A percentile compares a stretch with the other conserved stretches of the same genome.
Conservation (phyloP, 169 alveolate species). For the Plasmodium gaboni region DNA sequence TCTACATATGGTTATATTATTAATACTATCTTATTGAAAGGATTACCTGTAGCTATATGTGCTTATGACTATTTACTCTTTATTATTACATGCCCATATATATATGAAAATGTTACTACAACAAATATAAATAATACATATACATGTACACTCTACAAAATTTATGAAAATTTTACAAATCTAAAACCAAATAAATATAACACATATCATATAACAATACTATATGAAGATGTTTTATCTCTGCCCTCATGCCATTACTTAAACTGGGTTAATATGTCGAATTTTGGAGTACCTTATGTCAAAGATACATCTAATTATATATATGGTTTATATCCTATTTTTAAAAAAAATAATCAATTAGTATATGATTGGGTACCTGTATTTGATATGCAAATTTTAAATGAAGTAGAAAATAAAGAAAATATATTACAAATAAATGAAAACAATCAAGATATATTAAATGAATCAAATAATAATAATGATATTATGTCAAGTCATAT, state of each 20-base stretch:
- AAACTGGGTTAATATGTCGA: conserved; percentile 73
- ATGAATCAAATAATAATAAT: not conserved
- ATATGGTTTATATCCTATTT: conserved; percentile 70
- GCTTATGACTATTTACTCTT: conserved; percentile 75
- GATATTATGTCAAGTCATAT: too few relatives aligned
- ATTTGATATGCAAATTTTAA: conserved; percentile 47
- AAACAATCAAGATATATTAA: not conserved
- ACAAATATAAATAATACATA: conserved; percentile 65
- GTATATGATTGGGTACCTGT: conserved; percentile 77
- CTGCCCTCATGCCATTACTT: conserved; percentile 70
- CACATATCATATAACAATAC: conserved; percentile 68
- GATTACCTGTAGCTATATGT: conserved; percentile 73
- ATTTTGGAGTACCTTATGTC: conserved; percentile 70
- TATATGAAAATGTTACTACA: conserved; percentile 56
- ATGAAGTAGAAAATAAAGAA: conserved; percentile 13
- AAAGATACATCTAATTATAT: conserved; percentile 70
- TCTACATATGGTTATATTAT: conserved; percentile 74
- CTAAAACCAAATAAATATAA: conserved; percentile 61
- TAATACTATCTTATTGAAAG: conserved; percentile 64
- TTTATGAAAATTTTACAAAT: conserved; percentile 70
- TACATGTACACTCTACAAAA: conserved; percentile 69
- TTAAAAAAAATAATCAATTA: conserved; percentile 51
- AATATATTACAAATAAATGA: not conserved
- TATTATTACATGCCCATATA: conserved; percentile 51
- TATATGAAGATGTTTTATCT: conserved; percentile 68